phyloP scores from a whole-genome alignment of 192 early-diverging fungal genomes.

The Umbelopsis ramanniana region DNA sequence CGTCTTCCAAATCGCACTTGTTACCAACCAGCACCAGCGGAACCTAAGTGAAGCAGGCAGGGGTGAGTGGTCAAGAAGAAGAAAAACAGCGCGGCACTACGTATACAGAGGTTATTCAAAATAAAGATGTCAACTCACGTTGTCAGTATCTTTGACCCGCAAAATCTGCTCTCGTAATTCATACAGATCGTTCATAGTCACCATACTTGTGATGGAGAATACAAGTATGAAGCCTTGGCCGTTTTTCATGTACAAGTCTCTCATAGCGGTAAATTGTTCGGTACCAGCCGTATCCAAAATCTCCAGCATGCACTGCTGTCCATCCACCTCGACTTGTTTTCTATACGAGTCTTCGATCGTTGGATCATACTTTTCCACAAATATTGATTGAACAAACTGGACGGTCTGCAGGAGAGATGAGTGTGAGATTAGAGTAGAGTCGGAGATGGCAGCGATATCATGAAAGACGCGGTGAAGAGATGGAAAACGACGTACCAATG shows the following conservation, averaged over 20 bases:
- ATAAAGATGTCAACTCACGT: conserved; percentile 71
- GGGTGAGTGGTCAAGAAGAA: conserved; percentile 33
- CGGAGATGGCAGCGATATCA: not conserved
- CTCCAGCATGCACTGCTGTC: conserved; percentile 81
- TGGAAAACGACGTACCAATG: conserved; percentile 61
- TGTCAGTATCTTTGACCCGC: conserved; percentile 79
- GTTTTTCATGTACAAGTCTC: conserved; percentile 89
- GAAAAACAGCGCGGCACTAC: no score
- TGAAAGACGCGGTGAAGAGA: conserved; percentile 52
- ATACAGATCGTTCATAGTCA: conserved; percentile 79
- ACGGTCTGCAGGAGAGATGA: conserved; percentile 58
- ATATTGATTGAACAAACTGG: conserved; percentile 91
- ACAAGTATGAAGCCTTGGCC: conserved; percentile 91
- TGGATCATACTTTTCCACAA: conserved; percentile 93
- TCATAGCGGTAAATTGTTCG: conserved; percentile 67
- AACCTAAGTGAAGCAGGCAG: conserved; percentile 48
- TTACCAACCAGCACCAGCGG: conserved; percentile 94
- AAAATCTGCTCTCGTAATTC: conserved; percentile 74
- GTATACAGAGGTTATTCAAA: conserved; percentile 78
- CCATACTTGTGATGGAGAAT: conserved; percentile 75
- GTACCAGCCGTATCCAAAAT: conserved; percentile 91
- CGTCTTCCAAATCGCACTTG: conserved; percentile 86
- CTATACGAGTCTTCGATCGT: conserved; percentile 93
- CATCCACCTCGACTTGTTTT: conserved; percentile 86
- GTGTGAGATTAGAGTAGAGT: not conserved